Evolutionary conservation across 805 yeast species (phyloP).

Genomic region (Debaryomyces castellii): DNA sequence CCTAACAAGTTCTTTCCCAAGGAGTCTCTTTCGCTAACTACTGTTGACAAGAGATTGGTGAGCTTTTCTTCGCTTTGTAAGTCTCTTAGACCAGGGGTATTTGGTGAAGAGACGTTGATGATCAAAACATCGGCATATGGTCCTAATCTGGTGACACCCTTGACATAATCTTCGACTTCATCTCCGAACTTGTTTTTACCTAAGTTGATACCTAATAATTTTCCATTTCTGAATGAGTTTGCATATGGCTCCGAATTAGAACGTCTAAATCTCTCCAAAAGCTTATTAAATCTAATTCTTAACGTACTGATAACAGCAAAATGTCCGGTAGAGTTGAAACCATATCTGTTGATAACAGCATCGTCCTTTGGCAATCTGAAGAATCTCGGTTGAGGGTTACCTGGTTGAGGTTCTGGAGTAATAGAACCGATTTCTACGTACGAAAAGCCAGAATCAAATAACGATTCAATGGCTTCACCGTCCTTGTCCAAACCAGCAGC

Average conservation of each 20-base stretch:
- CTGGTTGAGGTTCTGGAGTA: constrained; percentile 91
- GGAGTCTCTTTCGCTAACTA: constrained; percentile 58
- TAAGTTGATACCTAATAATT: constrained; percentile 75
- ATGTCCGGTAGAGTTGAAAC: constrained; percentile 92
- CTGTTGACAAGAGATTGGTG: constrained; percentile 61
- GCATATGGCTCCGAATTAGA: constrained; percentile 22
- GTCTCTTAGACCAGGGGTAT: constrained; percentile 91
- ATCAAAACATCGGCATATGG: constrained; percentile 85
- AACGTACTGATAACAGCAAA: constrained; percentile 67
- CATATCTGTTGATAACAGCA: constrained; percentile 92
- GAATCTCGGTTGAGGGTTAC: constrained; percentile 91
- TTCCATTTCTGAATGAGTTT: constrained; percentile 60
- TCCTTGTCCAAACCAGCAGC: constrained; percentile 97
- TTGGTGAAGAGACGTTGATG: constrained; percentile 91
- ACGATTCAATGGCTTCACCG: constrained; percentile 84
- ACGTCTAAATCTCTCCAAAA: constrained; percentile 17
- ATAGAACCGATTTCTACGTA: constrained; percentile 92
- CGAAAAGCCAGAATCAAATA: constrained; percentile 77
- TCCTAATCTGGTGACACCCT: constrained; percentile 82
- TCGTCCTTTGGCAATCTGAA: constrained; percentile 82
- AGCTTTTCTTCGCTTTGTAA: constrained; percentile 78
- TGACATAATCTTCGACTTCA: constrained; percentile 80
- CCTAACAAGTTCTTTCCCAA: constrained; percentile 43
- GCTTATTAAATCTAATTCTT: constrained; percentile 56
- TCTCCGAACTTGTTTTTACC: constrained; percentile 94